These are phyloP conservation scores for Quercus mongolica DNA, from an alignment of 306 rosid species.

Conservation along the genomic window DNA sequence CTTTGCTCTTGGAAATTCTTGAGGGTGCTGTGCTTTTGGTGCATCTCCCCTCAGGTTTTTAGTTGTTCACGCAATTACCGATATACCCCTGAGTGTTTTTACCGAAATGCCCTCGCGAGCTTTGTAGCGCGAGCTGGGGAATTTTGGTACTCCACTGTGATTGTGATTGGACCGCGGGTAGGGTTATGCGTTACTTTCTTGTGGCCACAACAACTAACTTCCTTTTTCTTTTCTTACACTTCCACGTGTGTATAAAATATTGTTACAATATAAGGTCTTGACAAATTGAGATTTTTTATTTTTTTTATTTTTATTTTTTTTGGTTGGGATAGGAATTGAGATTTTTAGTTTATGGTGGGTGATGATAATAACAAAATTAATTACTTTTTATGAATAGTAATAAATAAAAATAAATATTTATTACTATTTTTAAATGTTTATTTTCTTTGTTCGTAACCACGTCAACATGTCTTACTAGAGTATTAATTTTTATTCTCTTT, in stretches of 20 bases:
- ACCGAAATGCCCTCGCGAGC: background rate
- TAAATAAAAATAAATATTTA: too few species aligned
- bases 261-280: background rate
- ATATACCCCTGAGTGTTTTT: background rate
- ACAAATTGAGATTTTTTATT: background rate
- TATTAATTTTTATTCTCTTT: too few species aligned
- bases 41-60: constrained; percentile 11
- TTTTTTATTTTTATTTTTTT: background rate
- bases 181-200: background rate
- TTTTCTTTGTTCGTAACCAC: too few species aligned
- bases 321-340: background rate
- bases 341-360: background rate
- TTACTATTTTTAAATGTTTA: too few species aligned
- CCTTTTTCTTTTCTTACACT: background rate
- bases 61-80: background rate
- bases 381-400: too few species aligned
- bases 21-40: background rate
- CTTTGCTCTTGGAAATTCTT: constrained; percentile 18
- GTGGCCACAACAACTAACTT: background rate
- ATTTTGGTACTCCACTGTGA: background rate
- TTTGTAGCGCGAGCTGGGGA: too few species aligned
- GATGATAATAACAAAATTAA: too few species aligned
- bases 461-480: too few species aligned
- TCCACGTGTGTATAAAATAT: background rate
- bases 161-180: background rate